Percentiles rank a stretch among this genome's conserved stretches.
These are phyloP conservation scores for Melampsora americana DNA, from an alignment of 1,284 basidiomycete species.

Conservation along the genomic window DNA sequence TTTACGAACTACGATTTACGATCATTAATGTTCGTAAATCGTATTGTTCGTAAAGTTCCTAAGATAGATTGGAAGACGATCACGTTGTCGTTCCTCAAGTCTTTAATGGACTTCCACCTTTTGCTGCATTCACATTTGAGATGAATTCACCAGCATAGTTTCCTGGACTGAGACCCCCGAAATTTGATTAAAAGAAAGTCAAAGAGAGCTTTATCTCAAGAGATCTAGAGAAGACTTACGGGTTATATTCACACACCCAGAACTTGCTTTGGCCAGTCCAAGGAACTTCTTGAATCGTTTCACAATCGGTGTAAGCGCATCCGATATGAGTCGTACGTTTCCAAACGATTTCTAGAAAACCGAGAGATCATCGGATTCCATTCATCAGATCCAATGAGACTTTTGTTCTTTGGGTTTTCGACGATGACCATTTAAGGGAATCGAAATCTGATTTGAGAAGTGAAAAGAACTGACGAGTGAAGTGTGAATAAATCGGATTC, in stretches of 20 bases:
- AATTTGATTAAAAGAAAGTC: neutral
- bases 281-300: neutral
- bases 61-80: neutral
- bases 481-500: neutral
- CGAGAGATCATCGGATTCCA: neutral
- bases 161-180: neutral
- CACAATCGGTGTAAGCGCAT: neutral
- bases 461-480: neutral
- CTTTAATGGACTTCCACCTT: neutral
- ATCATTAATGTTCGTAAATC: no score
- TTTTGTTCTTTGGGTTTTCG: neutral
- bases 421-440: neutral
- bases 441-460: no score
- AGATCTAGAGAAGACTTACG: neutral
- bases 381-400: neutral
- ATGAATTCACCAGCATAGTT: neutral
- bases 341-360: neutral
- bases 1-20: no score
- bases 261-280: neutral
- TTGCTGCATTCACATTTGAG: neutral
- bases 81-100: neutral
- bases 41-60: no score
- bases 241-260: neutral
- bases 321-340: conserved; percentile 1
- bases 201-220: no score